Evolutionary conservation across 2,329 filamentous ascomycete species (phyloP).

Genomic region (Cercospora nicotianae): DNA sequence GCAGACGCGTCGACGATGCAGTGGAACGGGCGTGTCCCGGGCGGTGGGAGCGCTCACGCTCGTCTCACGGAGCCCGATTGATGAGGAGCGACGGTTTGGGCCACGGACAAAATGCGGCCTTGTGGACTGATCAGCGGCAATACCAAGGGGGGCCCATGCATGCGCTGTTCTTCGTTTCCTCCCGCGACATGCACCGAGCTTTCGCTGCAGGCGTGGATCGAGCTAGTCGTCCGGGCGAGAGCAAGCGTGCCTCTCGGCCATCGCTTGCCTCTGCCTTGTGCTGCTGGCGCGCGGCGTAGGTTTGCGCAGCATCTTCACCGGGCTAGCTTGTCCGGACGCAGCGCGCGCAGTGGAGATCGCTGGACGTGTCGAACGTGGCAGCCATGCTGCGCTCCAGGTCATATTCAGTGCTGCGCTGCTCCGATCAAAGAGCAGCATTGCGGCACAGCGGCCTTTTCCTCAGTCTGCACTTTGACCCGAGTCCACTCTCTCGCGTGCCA

Average conservation of each 20-base stretch:
- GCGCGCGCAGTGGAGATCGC: background rate
- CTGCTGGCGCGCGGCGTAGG: background rate
- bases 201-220: slow-evolving; percentile 2
- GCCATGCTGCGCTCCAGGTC: background rate
- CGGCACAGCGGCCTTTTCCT: background rate
- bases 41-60: background rate
- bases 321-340: background rate
- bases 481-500: slow-evolving; percentile 3
- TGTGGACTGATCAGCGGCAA: slow-evolving; percentile 7
- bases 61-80: background rate
- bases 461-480: slow-evolving; percentile 3
- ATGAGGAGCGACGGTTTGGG: background rate
- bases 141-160: background rate
- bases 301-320: slow-evolving; percentile 4
- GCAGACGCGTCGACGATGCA: background rate
- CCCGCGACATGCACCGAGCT: background rate
- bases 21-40: background rate
- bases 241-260: background rate
- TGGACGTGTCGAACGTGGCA: slow-evolving; percentile 2
- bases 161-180: background rate
- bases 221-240: background rate
- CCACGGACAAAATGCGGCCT: background rate
- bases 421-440: background rate
- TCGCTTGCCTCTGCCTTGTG: slow-evolving; percentile 3
- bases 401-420: background rate